A percentile compares a stretch with the other conserved stretches of the same genome.
These are phyloP conservation scores for Stevia rebaudiana DNA, from an alignment of 140 eudicot species.

Conservation along the genomic window DNA sequence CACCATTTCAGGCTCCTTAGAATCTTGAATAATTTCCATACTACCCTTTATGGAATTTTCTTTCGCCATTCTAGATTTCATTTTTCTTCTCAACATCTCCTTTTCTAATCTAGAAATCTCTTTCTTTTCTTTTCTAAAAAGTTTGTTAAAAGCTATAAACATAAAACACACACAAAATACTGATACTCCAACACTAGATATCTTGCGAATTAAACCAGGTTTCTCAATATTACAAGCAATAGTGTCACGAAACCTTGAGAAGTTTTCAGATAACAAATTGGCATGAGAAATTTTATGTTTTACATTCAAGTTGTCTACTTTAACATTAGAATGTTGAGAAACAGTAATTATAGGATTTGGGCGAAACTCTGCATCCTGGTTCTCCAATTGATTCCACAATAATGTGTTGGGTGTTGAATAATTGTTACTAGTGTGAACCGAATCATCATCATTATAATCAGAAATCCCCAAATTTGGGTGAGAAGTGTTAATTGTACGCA, in stretches of 20 bases:
- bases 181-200: slow-evolving; percentile 41
- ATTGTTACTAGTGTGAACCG: neutral
- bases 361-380: too few species aligned
- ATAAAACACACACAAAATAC: slow-evolving; percentile 44
- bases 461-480: slow-evolving; percentile 22
- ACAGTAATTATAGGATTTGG: neutral
- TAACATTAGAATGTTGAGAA: slow-evolving; percentile 10
- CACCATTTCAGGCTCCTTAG: slow-evolving; percentile 27
- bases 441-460: too few species aligned
- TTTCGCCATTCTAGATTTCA: slow-evolving; percentile 55
- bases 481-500: slow-evolving; percentile 15
- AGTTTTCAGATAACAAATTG: neutral
- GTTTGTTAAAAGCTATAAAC: slow-evolving; percentile 31
- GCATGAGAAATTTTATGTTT: slow-evolving; percentile 40
- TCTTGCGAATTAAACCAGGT: slow-evolving; percentile 22
- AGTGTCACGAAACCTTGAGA: neutral
- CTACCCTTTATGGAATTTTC: slow-evolving; percentile 42
- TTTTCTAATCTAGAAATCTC: slow-evolving; percentile 49
- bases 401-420: neutral
- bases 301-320: slow-evolving; percentile 50
- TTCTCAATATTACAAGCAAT: neutral
- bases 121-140: slow-evolving; percentile 24
- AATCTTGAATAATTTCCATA: slow-evolving; percentile 52
- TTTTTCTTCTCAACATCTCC: slow-evolving; percentile 87
- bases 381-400: slow-evolving; percentile 44